Base-by-base conservation (phyloP, 148 eudicot genomes). In the Polygonum aviculare region DNA sequence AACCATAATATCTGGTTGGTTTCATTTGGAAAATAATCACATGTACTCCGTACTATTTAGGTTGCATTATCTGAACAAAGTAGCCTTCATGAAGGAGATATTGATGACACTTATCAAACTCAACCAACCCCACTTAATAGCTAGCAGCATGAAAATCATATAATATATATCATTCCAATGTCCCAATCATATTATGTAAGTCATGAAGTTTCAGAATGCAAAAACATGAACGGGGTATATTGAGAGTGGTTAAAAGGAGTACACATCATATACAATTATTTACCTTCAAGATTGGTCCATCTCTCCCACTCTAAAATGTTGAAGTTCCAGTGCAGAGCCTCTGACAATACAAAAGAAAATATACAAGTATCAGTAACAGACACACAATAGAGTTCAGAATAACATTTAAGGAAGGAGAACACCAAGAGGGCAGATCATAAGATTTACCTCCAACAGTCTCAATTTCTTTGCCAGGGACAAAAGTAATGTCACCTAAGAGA, bases 401-500 rank as follows among this genome's bases (percentile, higher is more conserved):
- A 72, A 40, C 31, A 3, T 41, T 33, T 41, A 12, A 21, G 9
- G 11, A 72, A 18, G 9, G 18, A 39, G 45, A 70, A 16, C 5
- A 4, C 47, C 54, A 50, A 26, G 76, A 31, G 35, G 74, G 55
- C n/a, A 48, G 8, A 7, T 70, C 16, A 54, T 39, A 15, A 21
- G 45, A 70, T 12, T 78, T 89, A 94, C 98, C 97, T 22, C 86
- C 89, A 75, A 94, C 79, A 21, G 82, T 82, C 83, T 92, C 97
- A 39, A 89, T 82, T 80, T 94, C 98, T 82, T 78, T 93, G 73
- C 98, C 98, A 21, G 94, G 91, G 78, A 85, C 71, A 59, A 92
- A 80, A 47, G 81, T 79, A 75, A 80, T 50, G 41, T 93, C 98
- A 52, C 87, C 90, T 70, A 89, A 82, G 47, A 94, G 81, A 40